A percentile compares a stretch with the other conserved stretches of the same genome.
These are phyloP conservation scores for Suhomyces ambrosiae DNA, from an alignment of 1,139 yeast species.

Conservation along the genomic window DNA sequence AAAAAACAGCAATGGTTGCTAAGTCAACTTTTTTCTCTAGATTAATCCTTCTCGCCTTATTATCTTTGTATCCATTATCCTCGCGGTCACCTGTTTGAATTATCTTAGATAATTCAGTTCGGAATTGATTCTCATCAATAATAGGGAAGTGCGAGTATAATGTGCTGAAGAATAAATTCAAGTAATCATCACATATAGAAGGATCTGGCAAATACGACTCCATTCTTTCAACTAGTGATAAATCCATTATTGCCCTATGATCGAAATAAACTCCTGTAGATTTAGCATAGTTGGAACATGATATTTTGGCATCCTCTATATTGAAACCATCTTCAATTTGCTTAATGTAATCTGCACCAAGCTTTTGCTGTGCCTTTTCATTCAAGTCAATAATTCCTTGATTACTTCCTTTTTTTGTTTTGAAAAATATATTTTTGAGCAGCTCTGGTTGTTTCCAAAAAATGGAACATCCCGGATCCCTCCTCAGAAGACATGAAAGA, in stretches of 20 bases:
- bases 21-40: constrained; percentile 13
- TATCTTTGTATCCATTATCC: background rate
- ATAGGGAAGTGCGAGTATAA: constrained; percentile 17
- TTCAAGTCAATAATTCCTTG: constrained; percentile 6
- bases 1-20: constrained; percentile 14
- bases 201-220: constrained; percentile 10
- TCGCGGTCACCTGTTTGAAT: constrained; percentile 4
- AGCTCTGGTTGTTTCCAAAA: constrained; percentile 16
- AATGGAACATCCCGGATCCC: constrained; percentile 21
- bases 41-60: background rate
- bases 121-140: constrained; percentile 15
- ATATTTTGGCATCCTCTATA: constrained; percentile 16
- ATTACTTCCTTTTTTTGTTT: constrained; percentile 9
- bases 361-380: constrained; percentile 12
- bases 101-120: constrained; percentile 13
- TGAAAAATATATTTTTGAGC: constrained; percentile 13
- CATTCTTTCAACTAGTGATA: constrained; percentile 10
- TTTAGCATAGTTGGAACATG: constrained; percentile 16
- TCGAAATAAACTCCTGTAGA: constrained; percentile 12
- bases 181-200: constrained; percentile 9
- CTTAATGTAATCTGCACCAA: constrained; percentile 16
- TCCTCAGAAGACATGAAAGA: constrained; percentile 19
- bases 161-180: constrained; percentile 13
- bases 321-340: constrained; percentile 17
- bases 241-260: background rate